Base-by-base conservation (phyloP, 495 filamentous ascomycete genomes). In the Alectoria sarmentosa region DNA sequence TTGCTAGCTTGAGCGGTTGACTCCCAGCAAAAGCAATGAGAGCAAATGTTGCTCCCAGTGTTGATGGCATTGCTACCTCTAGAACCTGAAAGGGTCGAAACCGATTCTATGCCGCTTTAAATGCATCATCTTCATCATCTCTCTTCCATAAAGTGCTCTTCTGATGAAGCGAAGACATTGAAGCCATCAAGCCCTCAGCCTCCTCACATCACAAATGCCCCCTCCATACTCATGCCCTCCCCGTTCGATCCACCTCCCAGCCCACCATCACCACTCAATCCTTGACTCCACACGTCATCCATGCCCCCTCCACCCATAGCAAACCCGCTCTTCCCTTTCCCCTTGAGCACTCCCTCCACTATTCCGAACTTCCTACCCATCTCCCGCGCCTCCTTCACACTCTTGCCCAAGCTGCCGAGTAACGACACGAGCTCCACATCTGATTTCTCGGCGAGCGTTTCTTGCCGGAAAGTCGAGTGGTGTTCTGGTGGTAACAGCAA, bases 351-450 rank as follows among this genome's bases (percentile, higher is more conserved):
- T 28, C 72, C 66, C 58, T 90, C 85, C 30, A 93, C 74, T 23
- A 88, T 77, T 11, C 77, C 77, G 64, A 86, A 88, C 72, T 90
- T 93, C 70, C 82, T 84, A n/a, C 89, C 88, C 17, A 90, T 74
- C 49, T 88, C 86, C 42, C 86, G 79, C 30, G 87, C 82, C 52
- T 86, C 82, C 68, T 82, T 83, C 30, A 90, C 76, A 63, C 84
- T 88, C 61, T 85, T 76, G 34, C 89, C 83, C 37, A 96, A 76
- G 55, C 81, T 78, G 42, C 89, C 83, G 4, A 96, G 79, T 5
- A 97, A 73, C 11, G 83, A 79, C 58, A 92, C 81, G 0, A 96
- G 79, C 49, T 84, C 78, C 44, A 96, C 91, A 66, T 96, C 90
- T 66, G 90, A 90, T 62, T 83, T 80, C 74, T 94, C 88, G 6